Base-by-base conservation (phyloP, 1,284 basidiomycete genomes). In the Wallemia mellicola region DNA sequence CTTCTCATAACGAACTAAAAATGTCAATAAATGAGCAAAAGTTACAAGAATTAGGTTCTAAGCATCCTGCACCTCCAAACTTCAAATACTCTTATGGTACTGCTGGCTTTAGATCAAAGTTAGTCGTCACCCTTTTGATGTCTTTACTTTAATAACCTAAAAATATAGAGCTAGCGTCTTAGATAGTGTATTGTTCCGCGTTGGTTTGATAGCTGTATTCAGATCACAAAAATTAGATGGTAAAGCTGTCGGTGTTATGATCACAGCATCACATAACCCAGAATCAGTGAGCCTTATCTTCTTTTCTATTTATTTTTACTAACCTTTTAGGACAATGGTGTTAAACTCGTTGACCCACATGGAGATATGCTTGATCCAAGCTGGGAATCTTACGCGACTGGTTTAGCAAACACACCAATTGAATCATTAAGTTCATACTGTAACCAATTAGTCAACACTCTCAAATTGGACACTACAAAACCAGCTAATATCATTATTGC, bases 351-450 rank as follows among this genome's bases (percentile, higher is more conserved):
- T 55, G 94, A 99, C 72, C 86, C 94, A 19, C 80, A 80, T 15
- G 94, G 94, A n/a, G 94, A 99, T 70, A 99, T 99, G 94, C 78
- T 99, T n/a, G 85, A 92, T 67, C 74, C 83, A 1, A 77, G 85
- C 28, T 99, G 94, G 94, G 94, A 99, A 70, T 68, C 70, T 0
- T 79, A 92, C 68, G 91, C 92, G 24, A 92, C 94, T 3, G 70
- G 71, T 2, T 73, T 98, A n/a, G 85, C 91, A 61, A 98, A 98
- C 69, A 86, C 87, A 24, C 65, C 76, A 14, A 79, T 81, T 7
- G 76, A 79, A 56, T 80, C 80, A 28, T 80, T 98, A 68, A 67
- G 91, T 59, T 71, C 74, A 9, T 75, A 76, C 5, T 73, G 96
- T 59, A 72, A 80, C 26, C 68, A 73, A 2, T 72, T 98, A 61